These are phyloP conservation scores for Nidularia pulvinata DNA, from an alignment of 768 basidiomycete species.

Conservation along the genomic window DNA sequence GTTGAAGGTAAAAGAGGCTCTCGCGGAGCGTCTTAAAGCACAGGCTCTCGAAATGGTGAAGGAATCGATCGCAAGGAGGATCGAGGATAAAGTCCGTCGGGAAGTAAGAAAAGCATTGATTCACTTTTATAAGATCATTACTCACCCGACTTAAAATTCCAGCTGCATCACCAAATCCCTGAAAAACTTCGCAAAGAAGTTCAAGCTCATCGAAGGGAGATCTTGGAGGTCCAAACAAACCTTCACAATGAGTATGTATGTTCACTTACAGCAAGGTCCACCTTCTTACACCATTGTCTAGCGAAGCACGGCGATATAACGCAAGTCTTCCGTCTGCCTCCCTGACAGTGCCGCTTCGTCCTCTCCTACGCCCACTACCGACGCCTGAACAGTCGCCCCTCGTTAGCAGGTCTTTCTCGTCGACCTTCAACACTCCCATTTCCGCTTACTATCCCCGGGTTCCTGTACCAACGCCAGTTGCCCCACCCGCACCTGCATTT, in stretches of 20 bases:
- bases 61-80: slow-evolving; percentile 28
- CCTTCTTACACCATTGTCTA: slow-evolving; percentile 11
- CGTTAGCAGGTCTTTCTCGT: slow-evolving; percentile 11
- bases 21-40: slow-evolving; percentile 36
- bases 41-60: slow-evolving; percentile 30
- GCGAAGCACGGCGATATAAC: slow-evolving; percentile 47
- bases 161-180: slow-evolving; percentile 44
- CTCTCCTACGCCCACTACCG: slow-evolving; percentile 49
- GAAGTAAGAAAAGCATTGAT: slow-evolving; percentile 27
- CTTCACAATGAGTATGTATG: slow-evolving; percentile 46
- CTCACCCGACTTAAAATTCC: not conserved
- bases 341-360: slow-evolving; percentile 40
- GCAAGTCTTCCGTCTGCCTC: slow-evolving; percentile 30
- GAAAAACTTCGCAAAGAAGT: slow-evolving; percentile 35
- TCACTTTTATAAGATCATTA: too few species aligned
- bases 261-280: not conserved
- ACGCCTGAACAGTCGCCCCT: slow-evolving; percentile 46
- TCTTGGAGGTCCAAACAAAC: slow-evolving; percentile 38
- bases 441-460: slow-evolving; percentile 9
- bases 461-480: slow-evolving; percentile 6
- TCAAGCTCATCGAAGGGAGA: slow-evolving; percentile 37
- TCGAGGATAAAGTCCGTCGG: slow-evolving; percentile 38
- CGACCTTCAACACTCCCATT: slow-evolving; percentile 14
- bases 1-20: slow-evolving; percentile 34
- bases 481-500: not conserved